Base-by-base conservation (phyloP, 306 rosid genomes). In the Corylus avellana region DNA sequence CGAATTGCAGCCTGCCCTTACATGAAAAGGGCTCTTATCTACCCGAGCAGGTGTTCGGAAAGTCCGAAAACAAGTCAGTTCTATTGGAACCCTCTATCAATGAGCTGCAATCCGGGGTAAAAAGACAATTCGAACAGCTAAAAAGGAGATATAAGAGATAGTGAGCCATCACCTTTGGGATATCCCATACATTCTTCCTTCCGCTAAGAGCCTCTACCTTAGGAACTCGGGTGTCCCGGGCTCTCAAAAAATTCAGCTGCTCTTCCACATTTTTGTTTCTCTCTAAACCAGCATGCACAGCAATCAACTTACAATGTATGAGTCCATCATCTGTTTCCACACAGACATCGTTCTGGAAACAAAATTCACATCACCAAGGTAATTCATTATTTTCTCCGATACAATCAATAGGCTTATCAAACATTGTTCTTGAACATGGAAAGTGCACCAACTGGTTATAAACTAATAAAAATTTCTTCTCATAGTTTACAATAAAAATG, bases 251-350 rank as follows among this genome's bases (percentile, higher is more conserved):
- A 58, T 93, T 79, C 81, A 95, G 79, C 75, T 90, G 98, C 82
- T 91, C 88, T 59, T 90, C 80, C 70, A 92, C 96, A 68, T 90
- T 87, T 75, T 70, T 78, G 46, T 81, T 86, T 84, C 83, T 85
- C 88, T 87, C 95, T 84, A 94, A 83, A 86, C 98, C 97, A 54
- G 97, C 98, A 42, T 94, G 98, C 81, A 94, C 97, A 63, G 94
- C 97, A 14, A 92, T 91, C 94, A 94, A 84, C 84, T 86, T 91
- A 85, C 89, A 92, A 73, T 84, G 84, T 71, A 86, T 83, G 69
- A 84, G 73, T 61, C 93, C 92, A 75, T 82, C 84, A 46, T 83
- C 85, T 7, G 89, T 90, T 80, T 94, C 87, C 35, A 95, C 57
- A 75, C 85, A 85, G 75, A 95, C 91, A 81, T 91, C 89, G 37